A percentile compares a stretch with the other conserved stretches of the same genome.
phyloP scores from a whole-genome alignment of 2,329 filamentous ascomycete genomes.

The Fusarium ambrosium region DNA sequence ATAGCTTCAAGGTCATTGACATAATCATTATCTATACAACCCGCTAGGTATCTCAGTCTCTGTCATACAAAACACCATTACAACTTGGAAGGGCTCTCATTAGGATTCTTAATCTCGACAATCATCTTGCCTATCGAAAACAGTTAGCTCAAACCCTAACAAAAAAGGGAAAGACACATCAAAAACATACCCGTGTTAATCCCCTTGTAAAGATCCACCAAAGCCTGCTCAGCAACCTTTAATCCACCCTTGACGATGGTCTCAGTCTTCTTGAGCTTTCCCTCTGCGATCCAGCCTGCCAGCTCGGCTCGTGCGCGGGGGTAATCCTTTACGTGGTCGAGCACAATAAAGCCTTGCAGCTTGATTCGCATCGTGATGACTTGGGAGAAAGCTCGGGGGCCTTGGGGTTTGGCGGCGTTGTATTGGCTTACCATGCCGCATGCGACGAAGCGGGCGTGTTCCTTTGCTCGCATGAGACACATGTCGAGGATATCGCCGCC shows the following conservation, averaged over 20 bases:
- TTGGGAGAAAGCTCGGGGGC: conserved; percentile 69
- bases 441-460: conserved; percentile 76
- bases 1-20: conserved; percentile 17
- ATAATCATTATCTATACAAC: conserved; percentile 36
- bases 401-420: conserved; percentile 68
- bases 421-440: conserved; percentile 81
- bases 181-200: conserved; percentile 69
- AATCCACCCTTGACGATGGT: conserved; percentile 79
- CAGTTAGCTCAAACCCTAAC: conserved; percentile 4
- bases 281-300: conserved; percentile 76
- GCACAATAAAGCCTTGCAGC: conserved; percentile 81
- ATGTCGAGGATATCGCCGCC: conserved; percentile 79
- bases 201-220: conserved; percentile 76
- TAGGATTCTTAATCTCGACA: conserved; percentile 49
- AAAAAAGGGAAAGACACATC: not conserved
- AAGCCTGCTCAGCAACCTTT: conserved; percentile 71
- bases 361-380: conserved; percentile 69
- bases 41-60: conserved; percentile 17
- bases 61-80: conserved; percentile 25
- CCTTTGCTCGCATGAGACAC: conserved; percentile 73
- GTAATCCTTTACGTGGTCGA: conserved; percentile 75
- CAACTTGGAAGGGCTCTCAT: conserved; percentile 49
- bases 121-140: conserved; percentile 59
- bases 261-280: conserved; percentile 80
- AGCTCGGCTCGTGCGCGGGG: conserved; percentile 71